Evolutionary conservation across 768 basidiomycete species (phyloP), one percentile per base, ranked within the genome.

Genomic region (Podaxis mareebaensis): DNA sequence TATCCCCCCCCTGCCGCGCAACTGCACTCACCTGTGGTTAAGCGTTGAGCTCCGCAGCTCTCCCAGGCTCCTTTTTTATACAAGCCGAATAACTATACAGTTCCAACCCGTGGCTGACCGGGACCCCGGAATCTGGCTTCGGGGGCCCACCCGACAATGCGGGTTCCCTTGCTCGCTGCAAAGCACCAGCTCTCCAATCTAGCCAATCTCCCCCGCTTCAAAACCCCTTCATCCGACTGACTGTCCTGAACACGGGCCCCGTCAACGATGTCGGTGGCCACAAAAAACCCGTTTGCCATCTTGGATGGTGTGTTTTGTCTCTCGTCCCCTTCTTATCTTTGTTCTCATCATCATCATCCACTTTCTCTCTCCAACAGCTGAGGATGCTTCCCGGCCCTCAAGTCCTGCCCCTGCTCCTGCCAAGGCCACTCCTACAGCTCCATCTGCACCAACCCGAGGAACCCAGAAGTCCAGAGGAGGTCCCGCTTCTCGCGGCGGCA

Each of bases 261-360:
- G 84, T 81, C 84, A 78, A 85, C 77, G 73, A 93, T 94, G 91
- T 92, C 92, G 90, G 91, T 93, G 86, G 92, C 89, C 81, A 87
- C 87, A 74, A 87, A 80, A 85, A 93, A 93, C 81, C 88, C 89
- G 68, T 94, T 93, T 81, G 86, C 91, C 76, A 71, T 93, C 78
- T 82, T 93, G 76, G 87, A 89, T 75, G 89, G 91, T 92, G 68
- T 65, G 81, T 84, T 54, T 53, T 8, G 48, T 30, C 51, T 53
- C 60, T 63, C 66, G 15, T 64, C n/a, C 51, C 30, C 24, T 58
- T 69, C 57, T 68, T 65, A 63, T 64, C 62, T 64, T n/a, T 64
- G 55, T 62, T 60, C 63, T 53, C 65, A 28, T 39, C n/a, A 44
- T 66, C 64, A 66, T 39, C 55, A 61, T 71, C 67, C 69, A 66